A percentile compares a stretch with the other conserved stretches of the same genome.
These are phyloP conservation scores for Backusella parvicylindrica DNA, from an alignment of 192 early-diverging fungal species.

Conservation along the genomic window DNA sequence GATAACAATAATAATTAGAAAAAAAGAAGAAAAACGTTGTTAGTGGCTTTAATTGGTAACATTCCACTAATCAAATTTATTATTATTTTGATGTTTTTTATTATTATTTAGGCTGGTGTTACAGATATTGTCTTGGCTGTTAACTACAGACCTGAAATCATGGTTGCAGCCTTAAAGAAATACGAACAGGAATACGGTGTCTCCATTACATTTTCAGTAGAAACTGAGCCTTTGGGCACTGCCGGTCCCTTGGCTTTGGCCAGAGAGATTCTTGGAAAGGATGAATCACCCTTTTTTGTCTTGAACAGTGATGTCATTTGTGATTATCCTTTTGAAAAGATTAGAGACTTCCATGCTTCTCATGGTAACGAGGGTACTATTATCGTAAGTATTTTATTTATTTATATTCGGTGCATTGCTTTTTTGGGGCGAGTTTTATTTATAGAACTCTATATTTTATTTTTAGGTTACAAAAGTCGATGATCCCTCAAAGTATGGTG, in stretches of 20 bases:
- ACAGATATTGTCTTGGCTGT: conserved; percentile 97
- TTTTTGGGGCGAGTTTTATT: background rate
- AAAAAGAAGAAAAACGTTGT: background rate
- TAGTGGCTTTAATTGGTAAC: background rate
- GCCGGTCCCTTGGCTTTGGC: conserved; percentile 95
- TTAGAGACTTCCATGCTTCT: conserved; percentile 84
- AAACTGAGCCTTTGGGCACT: conserved; percentile 95
- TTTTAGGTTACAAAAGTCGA: conserved; percentile 86
- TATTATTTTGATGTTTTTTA: conserved; percentile 7
- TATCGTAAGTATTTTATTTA: conserved; percentile 48
- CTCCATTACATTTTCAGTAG: conserved; percentile 94
- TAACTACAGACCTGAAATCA: conserved; percentile 98
- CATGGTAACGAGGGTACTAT: conserved; percentile 97
- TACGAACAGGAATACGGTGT: conserved; percentile 91
- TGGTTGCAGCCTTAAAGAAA: conserved; percentile 91
- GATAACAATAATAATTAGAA: background rate
- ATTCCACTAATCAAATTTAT: background rate
- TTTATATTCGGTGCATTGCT: background rate
- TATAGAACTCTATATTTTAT: background rate
- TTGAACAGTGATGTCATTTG: conserved; percentile 99
- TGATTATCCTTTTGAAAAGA: conserved; percentile 92
- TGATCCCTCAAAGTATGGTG: conserved; percentile 99
- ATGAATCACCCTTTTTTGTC: conserved; percentile 96
- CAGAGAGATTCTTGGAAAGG: conserved; percentile 85
- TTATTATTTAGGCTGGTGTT: conserved; percentile 80